These are phyloP conservation scores for Fusarium humuli DNA, from an alignment of 2,329 filamentous ascomycete species.

Conservation along the genomic window DNA sequence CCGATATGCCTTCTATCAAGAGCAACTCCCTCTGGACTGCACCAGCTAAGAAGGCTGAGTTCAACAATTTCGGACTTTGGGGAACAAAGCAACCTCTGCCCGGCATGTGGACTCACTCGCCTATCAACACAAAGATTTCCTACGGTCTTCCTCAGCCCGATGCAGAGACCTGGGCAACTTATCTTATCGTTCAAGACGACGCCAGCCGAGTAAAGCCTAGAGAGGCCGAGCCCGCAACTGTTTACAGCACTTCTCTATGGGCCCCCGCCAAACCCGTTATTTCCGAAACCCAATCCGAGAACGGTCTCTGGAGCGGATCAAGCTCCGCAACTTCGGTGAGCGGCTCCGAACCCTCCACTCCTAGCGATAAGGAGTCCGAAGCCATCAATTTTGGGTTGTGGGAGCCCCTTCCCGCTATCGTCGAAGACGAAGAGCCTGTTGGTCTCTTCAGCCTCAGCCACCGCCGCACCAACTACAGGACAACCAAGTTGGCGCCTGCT, in stretches of 20 bases:
- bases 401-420: conserved; percentile 25
- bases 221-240: conserved; percentile 33
- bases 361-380: conserved; percentile 11
- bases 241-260: conserved; percentile 44
- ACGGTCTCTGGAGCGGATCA: conserved; percentile 41
- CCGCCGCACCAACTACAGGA: conserved; percentile 42
- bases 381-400: conserved; percentile 43
- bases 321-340: conserved; percentile 28
- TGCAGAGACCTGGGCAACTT: conserved; percentile 42
- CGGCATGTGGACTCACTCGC: conserved; percentile 43
- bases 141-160: conserved; percentile 50
- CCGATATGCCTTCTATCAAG: conserved; percentile 50
- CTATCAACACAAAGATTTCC: conserved; percentile 30
- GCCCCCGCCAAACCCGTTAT: conserved; percentile 30
- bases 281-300: conserved; percentile 26
- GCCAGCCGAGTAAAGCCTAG: conserved; percentile 43
- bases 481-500: conserved; percentile 40
- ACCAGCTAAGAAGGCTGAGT: conserved; percentile 33
- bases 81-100: conserved; percentile 33
- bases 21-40: conserved; percentile 54
- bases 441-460: conserved; percentile 46
- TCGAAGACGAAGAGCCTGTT: conserved; percentile 35
- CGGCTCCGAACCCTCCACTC: conserved; percentile 24
- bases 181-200: conserved; percentile 40
- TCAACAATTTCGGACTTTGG: conserved; percentile 42